phyloP scores from a whole-genome alignment of 306 rosid species.

The Casuarina equisetifolia region DNA sequence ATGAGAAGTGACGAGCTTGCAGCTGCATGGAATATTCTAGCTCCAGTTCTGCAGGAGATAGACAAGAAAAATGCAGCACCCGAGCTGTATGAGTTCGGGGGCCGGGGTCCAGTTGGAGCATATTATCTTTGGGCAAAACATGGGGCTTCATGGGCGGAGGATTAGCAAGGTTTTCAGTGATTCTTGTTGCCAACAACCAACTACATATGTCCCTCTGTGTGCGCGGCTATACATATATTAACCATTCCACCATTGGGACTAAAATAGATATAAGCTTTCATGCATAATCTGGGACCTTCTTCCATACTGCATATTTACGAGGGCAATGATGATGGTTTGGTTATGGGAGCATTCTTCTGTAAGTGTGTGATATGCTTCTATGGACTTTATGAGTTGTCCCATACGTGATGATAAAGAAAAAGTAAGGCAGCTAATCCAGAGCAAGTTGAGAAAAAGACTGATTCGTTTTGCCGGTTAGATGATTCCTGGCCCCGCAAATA shows the following conservation, averaged over 20 bases:
- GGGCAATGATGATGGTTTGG: not conserved
- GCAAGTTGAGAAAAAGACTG: not conserved
- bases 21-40: conserved; percentile 81
- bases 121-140: conserved; percentile 92
- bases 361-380: not conserved
- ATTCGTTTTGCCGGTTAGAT: not conserved
- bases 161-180: conserved; percentile 33
- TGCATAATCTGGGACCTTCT: not conserved
- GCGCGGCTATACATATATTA: not conserved
- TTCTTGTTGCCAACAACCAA: not conserved
- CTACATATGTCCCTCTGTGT: not conserved
- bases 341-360: not conserved
- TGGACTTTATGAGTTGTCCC: not conserved
- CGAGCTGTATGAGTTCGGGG: conserved; percentile 80
- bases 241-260: not conserved
- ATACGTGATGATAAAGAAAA: not conserved
- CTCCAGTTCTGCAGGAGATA: conserved; percentile 70
- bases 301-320: not conserved
- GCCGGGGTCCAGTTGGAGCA: conserved; percentile 86
- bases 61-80: conserved; percentile 59
- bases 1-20: conserved; percentile 83
- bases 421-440: not conserved
- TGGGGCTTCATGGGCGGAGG: conserved; percentile 72
- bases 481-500: not conserved
- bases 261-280: not conserved